Evolutionary conservation across 164 flowering plant genomes (phyloP).

Genomic region (Houttuynia cordata): DNA sequence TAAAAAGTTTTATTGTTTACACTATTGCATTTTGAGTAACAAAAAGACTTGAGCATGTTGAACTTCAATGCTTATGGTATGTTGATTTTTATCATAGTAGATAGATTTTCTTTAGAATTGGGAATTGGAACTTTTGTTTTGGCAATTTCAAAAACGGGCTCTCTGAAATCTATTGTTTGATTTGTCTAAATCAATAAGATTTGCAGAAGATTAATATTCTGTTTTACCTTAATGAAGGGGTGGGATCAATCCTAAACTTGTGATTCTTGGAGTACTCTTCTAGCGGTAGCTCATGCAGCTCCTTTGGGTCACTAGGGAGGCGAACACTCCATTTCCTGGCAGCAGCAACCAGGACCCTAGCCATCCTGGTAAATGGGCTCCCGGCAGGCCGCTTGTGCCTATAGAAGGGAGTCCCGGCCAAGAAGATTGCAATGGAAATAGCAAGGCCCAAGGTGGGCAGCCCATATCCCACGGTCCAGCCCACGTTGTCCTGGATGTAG

Average conservation of each 20-base stretch:
- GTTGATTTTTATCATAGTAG: no score
- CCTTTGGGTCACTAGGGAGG: conserved; percentile 32
- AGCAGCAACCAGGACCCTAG: conserved; percentile 37
- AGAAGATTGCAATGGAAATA: conserved; percentile 25
- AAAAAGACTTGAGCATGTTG: no score
- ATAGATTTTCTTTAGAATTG: no score
- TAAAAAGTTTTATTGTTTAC: no score
- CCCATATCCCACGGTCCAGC: conserved; percentile 39
- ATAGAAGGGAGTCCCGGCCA: conserved; percentile 36
- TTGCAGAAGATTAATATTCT: not conserved
- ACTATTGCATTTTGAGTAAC: no score
- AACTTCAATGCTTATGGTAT: no score
- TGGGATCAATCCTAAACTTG: conserved; percentile 28
- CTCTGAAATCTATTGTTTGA: no score
- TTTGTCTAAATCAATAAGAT: not conserved
- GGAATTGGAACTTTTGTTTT: no score
- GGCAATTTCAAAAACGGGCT: no score
- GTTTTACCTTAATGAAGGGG: conserved; percentile 34
- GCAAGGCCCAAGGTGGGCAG: conserved; percentile 34
- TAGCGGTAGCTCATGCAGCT: conserved; percentile 36
- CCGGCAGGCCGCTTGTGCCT: conserved; percentile 42
- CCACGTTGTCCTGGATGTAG: conserved; percentile 49
- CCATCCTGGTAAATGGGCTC: conserved; percentile 42
- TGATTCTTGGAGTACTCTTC: conserved; percentile 22
- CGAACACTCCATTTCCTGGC: conserved; percentile 30